Conservation (phyloP, 2,329 filamentous ascomycete species). For the Paecilomyces niveus region DNA sequence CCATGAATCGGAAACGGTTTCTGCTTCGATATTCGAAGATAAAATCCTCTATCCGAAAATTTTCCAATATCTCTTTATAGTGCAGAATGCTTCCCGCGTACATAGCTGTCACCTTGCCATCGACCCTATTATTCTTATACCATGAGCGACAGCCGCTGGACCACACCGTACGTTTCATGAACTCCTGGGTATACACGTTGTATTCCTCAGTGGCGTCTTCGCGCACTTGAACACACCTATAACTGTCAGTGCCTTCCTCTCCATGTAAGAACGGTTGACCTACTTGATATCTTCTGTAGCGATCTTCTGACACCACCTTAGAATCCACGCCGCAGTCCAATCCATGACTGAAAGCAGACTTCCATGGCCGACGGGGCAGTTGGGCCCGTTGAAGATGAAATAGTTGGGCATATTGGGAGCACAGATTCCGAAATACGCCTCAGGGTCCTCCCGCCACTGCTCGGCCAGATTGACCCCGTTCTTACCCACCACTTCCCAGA, state of each 20-base stretch:
- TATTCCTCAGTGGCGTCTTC: conserved; percentile 25
- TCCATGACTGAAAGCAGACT: conserved; percentile 13
- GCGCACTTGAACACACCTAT: conserved; percentile 16
- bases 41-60: conserved; percentile 15
- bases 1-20: conserved; percentile 13
- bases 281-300: conserved; percentile 24
- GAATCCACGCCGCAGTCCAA: conserved; percentile 19
- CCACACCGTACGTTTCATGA: conserved; percentile 25
- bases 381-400: conserved; percentile 24
- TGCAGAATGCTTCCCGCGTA: conserved; percentile 10
- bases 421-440: conserved; percentile 18
- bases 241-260: not conserved
- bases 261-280: conserved; percentile 1
- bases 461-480: conserved; percentile 18
- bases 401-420: conserved; percentile 24
- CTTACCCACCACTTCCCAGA: conserved; percentile 17
- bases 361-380: conserved; percentile 20
- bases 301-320: conserved; percentile 25
- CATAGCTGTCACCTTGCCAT: conserved; percentile 10
- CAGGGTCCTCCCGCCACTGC: conserved; percentile 16
- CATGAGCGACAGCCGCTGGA: conserved; percentile 18
- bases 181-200: conserved; percentile 25
- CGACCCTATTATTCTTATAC: conserved; percentile 21
- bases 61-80: conserved; percentile 11
- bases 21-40: conserved; percentile 10